phyloP scores from a whole-genome alignment of 1,284 basidiomycete genomes.

The Ustilago shanxiensis region DNA sequence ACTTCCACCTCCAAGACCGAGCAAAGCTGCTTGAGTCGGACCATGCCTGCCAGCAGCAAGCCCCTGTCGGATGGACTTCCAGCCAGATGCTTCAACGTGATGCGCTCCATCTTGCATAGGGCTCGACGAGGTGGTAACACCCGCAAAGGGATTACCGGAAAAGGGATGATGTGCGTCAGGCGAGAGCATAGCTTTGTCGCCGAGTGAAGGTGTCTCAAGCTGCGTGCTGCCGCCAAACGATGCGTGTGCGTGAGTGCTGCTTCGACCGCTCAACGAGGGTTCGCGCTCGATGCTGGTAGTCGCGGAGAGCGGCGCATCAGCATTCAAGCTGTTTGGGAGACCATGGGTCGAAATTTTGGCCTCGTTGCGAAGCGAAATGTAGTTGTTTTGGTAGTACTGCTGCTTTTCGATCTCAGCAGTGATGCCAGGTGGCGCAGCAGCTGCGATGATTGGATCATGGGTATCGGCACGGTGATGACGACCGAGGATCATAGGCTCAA shows the following conservation, averaged over 20 bases:
- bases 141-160: constrained; percentile 38
- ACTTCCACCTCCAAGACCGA: constrained; percentile 56
- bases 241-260: constrained; percentile 39
- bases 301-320: constrained; percentile 40
- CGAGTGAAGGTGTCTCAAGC: constrained; percentile 53
- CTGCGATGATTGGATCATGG: constrained; percentile 43
- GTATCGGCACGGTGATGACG: constrained; percentile 53
- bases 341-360: constrained; percentile 40
- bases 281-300: constrained; percentile 36
- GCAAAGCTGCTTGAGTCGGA: constrained; percentile 42
- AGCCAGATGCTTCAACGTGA: constrained; percentile 28
- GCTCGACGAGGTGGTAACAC: constrained; percentile 31
- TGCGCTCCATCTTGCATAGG: constrained; percentile 28
- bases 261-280: constrained; percentile 39
- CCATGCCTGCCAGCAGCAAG: constrained; percentile 29
- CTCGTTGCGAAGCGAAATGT: constrained; percentile 47
- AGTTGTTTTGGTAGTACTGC: constrained; percentile 54
- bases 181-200: constrained; percentile 52
- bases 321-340: constrained; percentile 30
- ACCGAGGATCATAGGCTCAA: constrained; percentile 35
- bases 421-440: constrained; percentile 18
- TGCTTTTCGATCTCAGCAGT: constrained; percentile 47
- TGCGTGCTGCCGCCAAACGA: constrained; percentile 52
- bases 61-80: constrained; percentile 35
- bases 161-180: constrained; percentile 41